Base-by-base conservation (phyloP, 1,284 basidiomycete genomes). In the Retiboletus flavoniger region DNA sequence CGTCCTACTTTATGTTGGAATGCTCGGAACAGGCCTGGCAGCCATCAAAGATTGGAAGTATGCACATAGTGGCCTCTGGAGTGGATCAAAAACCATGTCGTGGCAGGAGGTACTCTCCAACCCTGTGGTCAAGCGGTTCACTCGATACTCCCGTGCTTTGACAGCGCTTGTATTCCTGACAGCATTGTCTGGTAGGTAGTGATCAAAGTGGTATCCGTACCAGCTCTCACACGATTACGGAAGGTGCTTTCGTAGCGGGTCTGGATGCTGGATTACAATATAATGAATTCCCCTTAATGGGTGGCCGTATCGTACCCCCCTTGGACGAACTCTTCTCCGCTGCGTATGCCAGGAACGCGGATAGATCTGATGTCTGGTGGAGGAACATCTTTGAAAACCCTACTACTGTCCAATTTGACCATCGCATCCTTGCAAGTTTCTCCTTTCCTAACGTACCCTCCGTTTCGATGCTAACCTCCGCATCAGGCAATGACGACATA, bases 281-380 rank as follows among this genome's bases (percentile, higher is more conserved):
- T 76, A 99, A 98, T 70, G 96, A 98, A 70, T 99, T 98, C 76
- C 97, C 97, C 0, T 77, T 89, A 6, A 99, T 99, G 97, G 97
- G 95, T 40, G 93, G 91, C 9, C 82, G 86, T 8, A 71, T 98
- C 29, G 82, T 84, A 3, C 97, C 97, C 4, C 94, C 95, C 0
- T 65, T 77, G 11, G 82, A 89, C 32, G 97, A 99, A 71, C 81
- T 99, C 21, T 84, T 97, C 67, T 85, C 90, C 38, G 69, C 79
- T 21, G 77, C 77, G n/a, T 97, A 93, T 71, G 83, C 87, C 10
- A 84, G 84, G 72, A 80, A 68, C 36, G 63, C 72, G 0, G 89
- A 93, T 67, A 77, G 80, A 59, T 83, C 82, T 5, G 92, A 95
- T 66, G 67, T 83, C 14, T 95, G 89, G 85, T 93, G 93, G 89